Conservation (phyloP, 1,284 basidiomycete species). For the Apiotrichum gamsii region DNA sequence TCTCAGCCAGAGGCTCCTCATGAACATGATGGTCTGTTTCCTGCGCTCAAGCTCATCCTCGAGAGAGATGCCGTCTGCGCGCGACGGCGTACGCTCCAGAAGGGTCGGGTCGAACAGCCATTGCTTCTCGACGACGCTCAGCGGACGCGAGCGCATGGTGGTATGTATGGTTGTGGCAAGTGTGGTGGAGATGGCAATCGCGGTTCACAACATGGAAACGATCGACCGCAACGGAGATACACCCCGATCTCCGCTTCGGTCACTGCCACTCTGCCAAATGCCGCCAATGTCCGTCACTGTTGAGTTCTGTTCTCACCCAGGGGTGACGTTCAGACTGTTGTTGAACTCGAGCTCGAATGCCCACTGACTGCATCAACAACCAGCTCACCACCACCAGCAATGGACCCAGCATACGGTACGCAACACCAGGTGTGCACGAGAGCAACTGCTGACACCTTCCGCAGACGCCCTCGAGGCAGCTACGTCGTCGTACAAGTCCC, state of each 20-base stretch:
- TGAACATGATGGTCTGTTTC: slow-evolving; percentile 19
- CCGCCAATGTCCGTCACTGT: too few species aligned
- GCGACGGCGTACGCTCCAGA: slow-evolving; percentile 31
- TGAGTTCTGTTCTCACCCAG: too few species aligned
- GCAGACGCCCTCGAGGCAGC: slow-evolving; percentile 28
- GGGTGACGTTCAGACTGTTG: too few species aligned
- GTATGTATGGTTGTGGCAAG: neutral
- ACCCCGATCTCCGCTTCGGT: too few species aligned
- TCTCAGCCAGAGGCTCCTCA: slow-evolving; percentile 13
- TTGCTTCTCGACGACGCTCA: too few species aligned
- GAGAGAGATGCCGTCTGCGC: slow-evolving; percentile 22
- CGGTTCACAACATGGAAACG: too few species aligned
- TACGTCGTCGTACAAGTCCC: slow-evolving; percentile 25
- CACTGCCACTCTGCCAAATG: too few species aligned
- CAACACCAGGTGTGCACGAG: too few species aligned
- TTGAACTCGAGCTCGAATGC: neutral
- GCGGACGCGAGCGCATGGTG: neutral
- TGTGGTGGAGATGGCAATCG: neutral
- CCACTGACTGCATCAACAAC: neutral
- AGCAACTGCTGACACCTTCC: neutral
- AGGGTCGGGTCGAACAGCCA: slow-evolving; percentile 30
- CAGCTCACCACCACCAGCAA: slow-evolving; percentile 4
- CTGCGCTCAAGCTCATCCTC: slow-evolving; percentile 30
- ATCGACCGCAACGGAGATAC: too few species aligned
- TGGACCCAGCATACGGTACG: slow-evolving; percentile 35